These are phyloP conservation scores for Vaccinium vitisidaea DNA, from an alignment of 148 eudicot species.

Conservation along the genomic window DNA sequence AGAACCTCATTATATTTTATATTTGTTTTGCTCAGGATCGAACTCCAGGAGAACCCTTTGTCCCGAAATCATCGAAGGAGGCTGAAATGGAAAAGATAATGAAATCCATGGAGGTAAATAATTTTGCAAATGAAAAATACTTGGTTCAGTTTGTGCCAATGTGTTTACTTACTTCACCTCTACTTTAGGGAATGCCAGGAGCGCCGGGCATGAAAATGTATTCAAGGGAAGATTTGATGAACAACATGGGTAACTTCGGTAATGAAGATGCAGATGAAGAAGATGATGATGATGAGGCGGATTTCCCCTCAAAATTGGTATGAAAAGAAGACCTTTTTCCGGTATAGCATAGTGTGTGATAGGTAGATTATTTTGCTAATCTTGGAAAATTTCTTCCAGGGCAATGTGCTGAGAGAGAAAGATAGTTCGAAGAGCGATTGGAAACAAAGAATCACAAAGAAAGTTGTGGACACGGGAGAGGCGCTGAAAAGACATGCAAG, in stretches of 20 bases:
- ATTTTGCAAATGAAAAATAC: neutral
- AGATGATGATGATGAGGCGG: constrained; percentile 62
- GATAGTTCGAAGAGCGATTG: constrained; percentile 50
- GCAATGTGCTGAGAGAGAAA: constrained; percentile 59
- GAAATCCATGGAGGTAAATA: constrained; percentile 83
- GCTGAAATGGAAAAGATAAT: constrained; percentile 90
- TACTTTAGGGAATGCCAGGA: constrained; percentile 87
- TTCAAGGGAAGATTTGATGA: constrained; percentile 90
- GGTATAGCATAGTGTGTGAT: neutral
- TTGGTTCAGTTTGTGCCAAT: neutral
- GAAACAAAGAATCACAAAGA: constrained; percentile 58
- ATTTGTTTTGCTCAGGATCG: constrained; percentile 50
- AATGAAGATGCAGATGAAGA: constrained; percentile 65
- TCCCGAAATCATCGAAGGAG: constrained; percentile 76
- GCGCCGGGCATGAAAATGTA: constrained; percentile 97
- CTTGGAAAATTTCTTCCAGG: constrained; percentile 37
- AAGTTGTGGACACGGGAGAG: constrained; percentile 42
- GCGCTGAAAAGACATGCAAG: constrained; percentile 47
- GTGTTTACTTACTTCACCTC: neutral
- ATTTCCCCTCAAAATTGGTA: constrained; percentile 76
- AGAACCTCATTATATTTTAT: neutral
- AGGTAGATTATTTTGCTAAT: constrained; percentile 15
- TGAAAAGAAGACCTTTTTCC: neutral
- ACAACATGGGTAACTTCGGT: constrained; percentile 55
- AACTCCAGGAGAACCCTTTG: constrained; percentile 81